Conservation (phyloP, 306 rosid genomes). For the Lathyrus tuberosus region DNA sequence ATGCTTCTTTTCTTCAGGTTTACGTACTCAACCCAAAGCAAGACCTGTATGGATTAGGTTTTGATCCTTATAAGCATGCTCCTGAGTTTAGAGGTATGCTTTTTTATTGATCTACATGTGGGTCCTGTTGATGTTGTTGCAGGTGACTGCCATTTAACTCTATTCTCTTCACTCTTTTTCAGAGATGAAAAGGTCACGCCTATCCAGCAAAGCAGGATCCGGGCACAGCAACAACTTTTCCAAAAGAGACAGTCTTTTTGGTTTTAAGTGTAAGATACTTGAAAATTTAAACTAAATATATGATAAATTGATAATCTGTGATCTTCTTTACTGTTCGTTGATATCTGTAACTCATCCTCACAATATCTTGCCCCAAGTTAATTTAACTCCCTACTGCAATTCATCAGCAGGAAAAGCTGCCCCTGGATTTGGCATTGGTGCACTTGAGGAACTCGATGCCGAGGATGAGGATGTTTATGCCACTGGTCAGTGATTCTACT, state of each 20-base stretch:
- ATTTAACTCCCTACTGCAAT: slow-evolving; percentile 41
- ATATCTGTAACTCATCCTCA: slow-evolving; percentile 36
- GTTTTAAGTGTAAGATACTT: slow-evolving; percentile 78
- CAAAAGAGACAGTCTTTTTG: slow-evolving; percentile 65
- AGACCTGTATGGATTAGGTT: slow-evolving; percentile 92
- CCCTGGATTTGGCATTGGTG: slow-evolving; percentile 99
- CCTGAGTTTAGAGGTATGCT: slow-evolving; percentile 93
- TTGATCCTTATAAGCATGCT: slow-evolving; percentile 96
- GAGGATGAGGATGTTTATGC: slow-evolving; percentile 97
- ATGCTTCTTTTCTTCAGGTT: slow-evolving; percentile 58
- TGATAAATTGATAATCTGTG: slow-evolving; percentile 20
- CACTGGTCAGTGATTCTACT: slow-evolving; percentile 59
- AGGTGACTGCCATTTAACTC: slow-evolving; percentile 22
- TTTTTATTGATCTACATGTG: slow-evolving; percentile 30
- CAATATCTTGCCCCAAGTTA: slow-evolving; percentile 37
- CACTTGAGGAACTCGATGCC: slow-evolving; percentile 89
- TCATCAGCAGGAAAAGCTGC: slow-evolving; percentile 87
- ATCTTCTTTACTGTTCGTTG: slow-evolving; percentile 33
- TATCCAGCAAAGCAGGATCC: slow-evolving; percentile 53
- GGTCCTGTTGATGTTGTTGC: slow-evolving; percentile 25
- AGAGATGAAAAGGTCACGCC: slow-evolving; percentile 77
- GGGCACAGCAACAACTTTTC: slow-evolving; percentile 54
- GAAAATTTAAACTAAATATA: slow-evolving; percentile 13
- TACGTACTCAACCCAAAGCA: slow-evolving; percentile 79
- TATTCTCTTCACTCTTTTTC: slow-evolving; percentile 18